Evolutionary conservation across 2,329 filamentous ascomycete genomes (phyloP).

Genomic region (Cladophialophora bantiana): DNA sequence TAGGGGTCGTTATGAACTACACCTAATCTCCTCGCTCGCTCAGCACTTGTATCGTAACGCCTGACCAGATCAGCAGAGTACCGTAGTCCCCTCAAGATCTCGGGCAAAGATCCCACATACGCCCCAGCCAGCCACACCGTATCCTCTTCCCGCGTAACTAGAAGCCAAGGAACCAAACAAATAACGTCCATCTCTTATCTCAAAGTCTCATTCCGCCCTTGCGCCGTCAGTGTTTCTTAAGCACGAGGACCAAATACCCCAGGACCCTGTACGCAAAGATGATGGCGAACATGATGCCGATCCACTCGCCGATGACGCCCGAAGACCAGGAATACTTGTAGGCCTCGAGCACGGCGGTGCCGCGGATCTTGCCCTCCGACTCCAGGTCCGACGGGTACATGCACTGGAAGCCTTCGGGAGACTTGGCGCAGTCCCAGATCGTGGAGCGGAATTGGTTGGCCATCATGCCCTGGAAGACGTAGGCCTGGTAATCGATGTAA

Average conservation of each 20-base stretch:
- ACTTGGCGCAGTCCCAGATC: constrained; percentile 64
- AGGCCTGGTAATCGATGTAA: constrained; percentile 81
- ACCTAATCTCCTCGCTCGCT: too few species aligned
- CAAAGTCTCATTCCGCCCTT: too few species aligned
- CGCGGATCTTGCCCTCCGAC: constrained; percentile 72
- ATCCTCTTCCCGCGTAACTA: too few species aligned
- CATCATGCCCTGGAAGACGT: constrained; percentile 93
- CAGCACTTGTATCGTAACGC: too few species aligned
- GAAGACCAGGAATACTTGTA: constrained; percentile 73
- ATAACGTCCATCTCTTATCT: too few species aligned
- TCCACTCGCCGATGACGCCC: constrained; percentile 69
- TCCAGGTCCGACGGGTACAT: constrained; percentile 72
- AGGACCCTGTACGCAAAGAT: constrained; percentile 75
- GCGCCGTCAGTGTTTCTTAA: constrained; percentile 27
- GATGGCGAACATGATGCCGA: constrained; percentile 80
- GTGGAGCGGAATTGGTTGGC: constrained; percentile 79
- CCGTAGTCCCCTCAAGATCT: too few species aligned
- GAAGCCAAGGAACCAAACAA: too few species aligned
- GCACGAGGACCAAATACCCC: constrained; percentile 29
- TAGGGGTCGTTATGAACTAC: too few species aligned
- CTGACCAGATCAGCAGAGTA: too few species aligned
- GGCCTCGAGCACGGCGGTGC: constrained; percentile 70
- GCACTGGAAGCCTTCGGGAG: constrained; percentile 63
- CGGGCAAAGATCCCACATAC: too few species aligned
- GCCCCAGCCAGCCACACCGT: too few species aligned